Evolutionary conservation across 208 protist genomes (phyloP).

Genomic region (Naegleria gruberi): DNA sequence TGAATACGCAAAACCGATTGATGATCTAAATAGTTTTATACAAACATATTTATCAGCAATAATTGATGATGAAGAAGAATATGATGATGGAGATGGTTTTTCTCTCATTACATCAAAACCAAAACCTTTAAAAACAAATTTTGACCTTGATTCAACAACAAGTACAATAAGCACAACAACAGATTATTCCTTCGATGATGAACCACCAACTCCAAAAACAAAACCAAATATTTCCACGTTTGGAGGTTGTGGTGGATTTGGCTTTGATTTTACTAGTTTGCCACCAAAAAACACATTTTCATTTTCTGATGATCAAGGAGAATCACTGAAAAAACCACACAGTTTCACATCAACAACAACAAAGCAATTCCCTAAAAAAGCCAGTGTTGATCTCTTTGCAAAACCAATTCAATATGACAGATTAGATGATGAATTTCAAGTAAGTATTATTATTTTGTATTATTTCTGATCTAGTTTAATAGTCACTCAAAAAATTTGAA

Average conservation of each 20-base stretch:
- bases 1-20: background rate
- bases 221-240: background rate
- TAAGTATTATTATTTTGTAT: background rate
- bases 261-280: background rate
- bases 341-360: background rate
- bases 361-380: background rate
- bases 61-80: background rate
- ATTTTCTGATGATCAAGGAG: background rate
- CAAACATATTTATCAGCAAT: background rate
- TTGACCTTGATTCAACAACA: background rate
- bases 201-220: background rate
- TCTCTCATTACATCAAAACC: background rate
- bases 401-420: background rate
- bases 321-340: background rate
- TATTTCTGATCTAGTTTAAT: background rate
- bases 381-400: background rate
- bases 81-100: background rate
- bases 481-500: background rate
- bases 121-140: background rate
- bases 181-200: background rate
- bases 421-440: constrained; percentile 4
- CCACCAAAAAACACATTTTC: background rate
- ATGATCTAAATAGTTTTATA: background rate
- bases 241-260: too few relatives aligned
- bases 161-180: background rate